Evolutionary conservation across 1,284 basidiomycete genomes (phyloP).

Genomic region (Entoloma clypeatum): DNA sequence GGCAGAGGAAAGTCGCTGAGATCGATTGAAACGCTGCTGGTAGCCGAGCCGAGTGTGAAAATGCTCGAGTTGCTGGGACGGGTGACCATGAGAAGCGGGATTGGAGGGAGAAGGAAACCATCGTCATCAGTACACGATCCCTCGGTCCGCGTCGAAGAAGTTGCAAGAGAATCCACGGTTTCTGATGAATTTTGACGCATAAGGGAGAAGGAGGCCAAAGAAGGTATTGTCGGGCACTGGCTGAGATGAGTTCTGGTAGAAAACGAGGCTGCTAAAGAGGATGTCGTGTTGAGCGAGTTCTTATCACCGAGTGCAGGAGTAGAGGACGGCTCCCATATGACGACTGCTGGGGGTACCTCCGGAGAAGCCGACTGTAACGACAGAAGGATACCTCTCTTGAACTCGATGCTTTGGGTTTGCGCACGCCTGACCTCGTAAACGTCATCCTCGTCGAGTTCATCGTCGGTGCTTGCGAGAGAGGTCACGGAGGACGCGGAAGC

Average conservation of each 20-base stretch:
- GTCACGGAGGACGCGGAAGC: slow-evolving; percentile 25
- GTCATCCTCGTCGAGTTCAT: slow-evolving; percentile 24
- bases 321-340: slow-evolving; percentile 21
- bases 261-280: slow-evolving; percentile 11
- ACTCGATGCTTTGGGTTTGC: slow-evolving; percentile 44
- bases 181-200: slow-evolving; percentile 15
- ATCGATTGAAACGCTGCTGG: slow-evolving; percentile 36
- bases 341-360: slow-evolving; percentile 14
- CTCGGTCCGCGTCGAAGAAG: slow-evolving; percentile 15
- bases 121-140: slow-evolving; percentile 14
- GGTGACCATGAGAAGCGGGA: slow-evolving; percentile 32
- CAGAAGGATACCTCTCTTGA: slow-evolving; percentile 42
- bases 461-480: slow-evolving; percentile 24
- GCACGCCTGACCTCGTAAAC: slow-evolving; percentile 41
- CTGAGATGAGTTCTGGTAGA: slow-evolving; percentile 6
- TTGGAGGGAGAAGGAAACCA: slow-evolving; percentile 17
- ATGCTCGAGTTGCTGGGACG: slow-evolving; percentile 33
- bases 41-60: slow-evolving; percentile 29
- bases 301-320: slow-evolving; percentile 6
- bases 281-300: slow-evolving; percentile 9
- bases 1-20: slow-evolving; percentile 44
- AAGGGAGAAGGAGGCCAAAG: slow-evolving; percentile 18
- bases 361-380: slow-evolving; percentile 22
- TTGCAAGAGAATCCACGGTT: slow-evolving; percentile 15
- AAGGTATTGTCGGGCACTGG: slow-evolving; percentile 8